Evolutionary conservation across 2,329 filamentous ascomycete species (phyloP), one percentile per base, ranked within the genome.

Genomic region (Penicillium aurantiogriseum): DNA sequence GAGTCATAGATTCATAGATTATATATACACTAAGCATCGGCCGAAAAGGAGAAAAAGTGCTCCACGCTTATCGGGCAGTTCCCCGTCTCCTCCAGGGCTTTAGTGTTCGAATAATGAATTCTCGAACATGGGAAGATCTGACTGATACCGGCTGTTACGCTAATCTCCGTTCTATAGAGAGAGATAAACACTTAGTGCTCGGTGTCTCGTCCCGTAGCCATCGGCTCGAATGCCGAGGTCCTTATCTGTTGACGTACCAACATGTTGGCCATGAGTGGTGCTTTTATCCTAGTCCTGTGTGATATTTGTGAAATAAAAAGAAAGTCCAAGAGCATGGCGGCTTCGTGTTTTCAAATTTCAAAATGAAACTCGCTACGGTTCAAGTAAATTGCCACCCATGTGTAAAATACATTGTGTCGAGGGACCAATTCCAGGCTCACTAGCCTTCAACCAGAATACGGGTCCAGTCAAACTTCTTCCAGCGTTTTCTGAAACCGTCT

Each of bases 391-490:
- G 13, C 4, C 2, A 25, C 5, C 4, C 15, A 29, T n/a, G 36
- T 36, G 21, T 39, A 54, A 13, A 38, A 23, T 46, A 39, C 33
- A 53, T n/a, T 23, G 31, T 19, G 15, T n/a, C 19, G 39, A 48
- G 31, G 9, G 38, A 23, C 10, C 21, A 42, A n/a, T 15, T 33
- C 36, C 29, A 43, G n/a, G 29, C 44, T 5, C 9, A n/a, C 23
- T 51, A 51, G 27, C 73, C 80, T 65, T 85, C 83, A 39, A 81
- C 76, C 63, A 88, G 74, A 31, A 86, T 79, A 64, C 82, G 83
- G 29, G 86, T 89, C 88, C 94, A 99, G 79, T 99, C 94, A 79
- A 94, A 97, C 77, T 92, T 92, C 65, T 85, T 85, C 94, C 94
- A 99, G 45, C 85, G 82, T 78, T 88, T 93, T 78, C 85, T 88